Evolutionary conservation across 2,329 filamentous ascomycete species (phyloP).

Genomic region (Akanthomyces uredinophilus): DNA sequence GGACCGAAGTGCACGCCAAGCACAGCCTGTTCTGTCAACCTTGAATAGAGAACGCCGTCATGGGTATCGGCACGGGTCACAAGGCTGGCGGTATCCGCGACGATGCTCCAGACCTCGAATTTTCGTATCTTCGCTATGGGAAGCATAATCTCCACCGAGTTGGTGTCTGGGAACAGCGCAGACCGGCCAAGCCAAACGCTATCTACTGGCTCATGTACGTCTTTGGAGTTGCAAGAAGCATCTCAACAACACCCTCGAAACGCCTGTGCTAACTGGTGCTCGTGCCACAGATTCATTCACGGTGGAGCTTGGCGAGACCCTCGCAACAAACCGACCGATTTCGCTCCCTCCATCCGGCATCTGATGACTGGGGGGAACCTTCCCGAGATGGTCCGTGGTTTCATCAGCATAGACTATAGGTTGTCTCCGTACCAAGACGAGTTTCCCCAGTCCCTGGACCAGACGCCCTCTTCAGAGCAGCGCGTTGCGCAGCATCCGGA

Average conservation of each 20-base stretch:
- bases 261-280: conserved; percentile 4
- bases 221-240: background rate
- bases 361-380: conserved; percentile 30
- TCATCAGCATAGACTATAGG: conserved; percentile 60
- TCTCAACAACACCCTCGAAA: background rate
- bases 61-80: conserved; percentile 13
- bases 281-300: conserved; percentile 46
- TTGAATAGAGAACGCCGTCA: background rate
- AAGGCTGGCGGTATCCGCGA: conserved; percentile 9
- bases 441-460: conserved; percentile 1
- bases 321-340: conserved; percentile 39
- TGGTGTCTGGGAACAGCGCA: conserved; percentile 37
- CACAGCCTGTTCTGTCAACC: background rate
- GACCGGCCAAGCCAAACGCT: conserved; percentile 18
- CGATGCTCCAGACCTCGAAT: conserved; percentile 19
- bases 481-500: conserved; percentile 52
- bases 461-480: conserved; percentile 24
- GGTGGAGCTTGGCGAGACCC: conserved; percentile 62
- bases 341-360: conserved; percentile 39
- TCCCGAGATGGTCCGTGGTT: conserved; percentile 45
- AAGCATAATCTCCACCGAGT: conserved; percentile 40
- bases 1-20: background rate
- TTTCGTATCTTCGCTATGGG: conserved; percentile 34
- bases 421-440: conserved; percentile 39
- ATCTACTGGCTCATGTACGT: conserved; percentile 35